These are phyloP conservation scores for Saccharomycopsis fermentans DNA, from an alignment of 805 yeast species.

Conservation along the genomic window DNA sequence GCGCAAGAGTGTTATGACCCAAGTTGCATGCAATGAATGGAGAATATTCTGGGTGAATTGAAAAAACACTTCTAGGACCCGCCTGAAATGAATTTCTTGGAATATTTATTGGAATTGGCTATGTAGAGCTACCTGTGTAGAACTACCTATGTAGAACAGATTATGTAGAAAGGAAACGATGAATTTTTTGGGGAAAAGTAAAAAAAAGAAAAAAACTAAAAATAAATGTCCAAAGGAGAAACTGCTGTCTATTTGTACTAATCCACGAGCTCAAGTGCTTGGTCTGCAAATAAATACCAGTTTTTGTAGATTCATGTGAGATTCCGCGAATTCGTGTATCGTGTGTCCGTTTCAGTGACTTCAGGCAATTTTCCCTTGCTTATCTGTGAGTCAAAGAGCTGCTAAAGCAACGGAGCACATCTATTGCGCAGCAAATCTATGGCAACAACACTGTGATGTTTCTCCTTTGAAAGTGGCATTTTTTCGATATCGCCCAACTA, in stretches of 20 bases:
- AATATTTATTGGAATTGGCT: too few relatives aligned
- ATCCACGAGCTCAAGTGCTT: too few relatives aligned
- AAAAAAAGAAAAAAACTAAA: not conserved
- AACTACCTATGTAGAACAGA: too few relatives aligned
- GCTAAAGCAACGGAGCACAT: not conserved
- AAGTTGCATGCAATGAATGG: too few relatives aligned
- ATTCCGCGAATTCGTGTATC: not conserved
- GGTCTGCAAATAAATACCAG: too few relatives aligned
- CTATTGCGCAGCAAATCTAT: not conserved
- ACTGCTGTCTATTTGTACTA: not conserved
- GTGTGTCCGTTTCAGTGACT: not conserved
- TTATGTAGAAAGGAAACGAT: not conserved
- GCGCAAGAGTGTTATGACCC: too few relatives aligned
- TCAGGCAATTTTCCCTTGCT: not conserved
- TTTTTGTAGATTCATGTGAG: too few relatives aligned
- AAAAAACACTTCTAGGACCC: too few relatives aligned
- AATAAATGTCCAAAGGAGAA: too few relatives aligned
- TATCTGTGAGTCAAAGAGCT: not conserved
- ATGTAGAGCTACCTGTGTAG: too few relatives aligned
- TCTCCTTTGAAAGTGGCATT: not conserved
- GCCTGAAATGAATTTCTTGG: too few relatives aligned
- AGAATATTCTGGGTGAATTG: too few relatives aligned
- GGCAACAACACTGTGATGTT: not conserved
- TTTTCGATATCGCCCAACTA: not conserved
- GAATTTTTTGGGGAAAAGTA: not conserved